These are phyloP conservation scores for Acer campestre DNA, from an alignment of 345 rosid genomes.

Conservation along the genomic window DNA sequence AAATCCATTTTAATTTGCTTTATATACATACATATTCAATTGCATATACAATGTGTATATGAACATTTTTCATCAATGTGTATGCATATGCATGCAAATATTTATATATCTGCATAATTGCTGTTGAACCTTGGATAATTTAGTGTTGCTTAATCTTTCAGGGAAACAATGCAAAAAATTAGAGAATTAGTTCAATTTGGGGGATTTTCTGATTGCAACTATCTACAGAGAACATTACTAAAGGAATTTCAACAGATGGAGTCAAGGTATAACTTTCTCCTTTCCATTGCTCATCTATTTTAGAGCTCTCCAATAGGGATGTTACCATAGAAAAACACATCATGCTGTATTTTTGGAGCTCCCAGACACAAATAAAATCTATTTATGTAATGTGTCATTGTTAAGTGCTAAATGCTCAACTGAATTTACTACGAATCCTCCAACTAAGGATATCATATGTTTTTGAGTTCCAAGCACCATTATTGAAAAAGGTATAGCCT, in stretches of 20 bases:
- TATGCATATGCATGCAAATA: slow-evolving; percentile 12
- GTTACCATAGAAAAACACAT: not conserved
- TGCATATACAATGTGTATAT: no score
- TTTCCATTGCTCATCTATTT: slow-evolving; percentile 15
- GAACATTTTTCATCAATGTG: no score
- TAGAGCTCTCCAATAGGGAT: slow-evolving; percentile 6
- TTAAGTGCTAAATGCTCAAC: no score
- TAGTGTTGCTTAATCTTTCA: slow-evolving; percentile 27
- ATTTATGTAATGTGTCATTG: not conserved
- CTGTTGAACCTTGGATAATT: slow-evolving; percentile 10
- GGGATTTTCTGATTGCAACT: slow-evolving; percentile 55
- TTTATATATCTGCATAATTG: not conserved
- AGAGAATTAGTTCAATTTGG: slow-evolving; percentile 61
- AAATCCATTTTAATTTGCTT: no score
- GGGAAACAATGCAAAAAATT: slow-evolving; percentile 73
- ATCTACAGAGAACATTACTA: slow-evolving; percentile 64
- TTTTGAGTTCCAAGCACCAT: not conserved
- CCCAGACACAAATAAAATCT: not conserved
- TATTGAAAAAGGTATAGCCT: not conserved
- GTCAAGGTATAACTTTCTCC: slow-evolving; percentile 46
- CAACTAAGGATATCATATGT: not conserved
- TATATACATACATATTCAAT: no score
- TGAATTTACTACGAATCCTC: not conserved
- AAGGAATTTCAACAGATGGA: slow-evolving; percentile 84
- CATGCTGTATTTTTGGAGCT: not conserved